phyloP scores from a whole-genome alignment of 164 flowering plant genomes.

The Dillenia turbinata region DNA sequence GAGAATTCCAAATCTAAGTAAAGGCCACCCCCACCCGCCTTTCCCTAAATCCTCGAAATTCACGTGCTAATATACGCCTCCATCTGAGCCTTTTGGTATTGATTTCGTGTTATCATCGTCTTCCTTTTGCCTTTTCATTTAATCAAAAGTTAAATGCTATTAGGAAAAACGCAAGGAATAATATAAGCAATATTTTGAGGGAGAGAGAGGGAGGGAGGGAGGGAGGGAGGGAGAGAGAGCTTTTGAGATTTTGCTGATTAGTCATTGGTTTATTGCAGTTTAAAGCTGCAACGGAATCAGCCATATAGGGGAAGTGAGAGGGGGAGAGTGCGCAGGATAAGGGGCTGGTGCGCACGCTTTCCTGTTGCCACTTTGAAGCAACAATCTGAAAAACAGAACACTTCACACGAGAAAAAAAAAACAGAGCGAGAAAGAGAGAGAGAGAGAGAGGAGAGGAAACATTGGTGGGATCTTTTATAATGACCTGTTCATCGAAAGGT shows the following conservation, averaged over 20 bases:
- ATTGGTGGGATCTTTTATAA: constrained; percentile 13
- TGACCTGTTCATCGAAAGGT: constrained; percentile 49
- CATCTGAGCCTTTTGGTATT: constrained; percentile 11
- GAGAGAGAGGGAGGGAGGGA: too few relatives aligned
- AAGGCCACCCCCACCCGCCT: neutral
- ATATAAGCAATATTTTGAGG: too few relatives aligned
- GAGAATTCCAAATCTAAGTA: neutral
- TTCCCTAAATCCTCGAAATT: constrained; percentile 16
- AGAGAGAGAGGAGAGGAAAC: constrained; percentile 3
- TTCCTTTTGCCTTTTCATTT: constrained; percentile 24
- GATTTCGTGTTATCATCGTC: constrained; percentile 42
- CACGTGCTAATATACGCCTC: constrained; percentile 42
- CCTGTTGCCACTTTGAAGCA: constrained; percentile 11
- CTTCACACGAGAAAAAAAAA: neutral
- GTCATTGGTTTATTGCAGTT: constrained; percentile 11
- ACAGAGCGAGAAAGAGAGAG: constrained; percentile 8
- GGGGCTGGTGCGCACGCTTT: constrained; percentile 28
- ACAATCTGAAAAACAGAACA: neutral
- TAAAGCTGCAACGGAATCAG: constrained; percentile 60
- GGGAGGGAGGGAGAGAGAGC: too few relatives aligned
- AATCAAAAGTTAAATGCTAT: neutral
- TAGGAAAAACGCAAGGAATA: too few relatives aligned
- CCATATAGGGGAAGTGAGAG: constrained; percentile 5
- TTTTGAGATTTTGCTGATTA: too few relatives aligned
- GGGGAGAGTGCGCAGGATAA: constrained; percentile 28